These are phyloP conservation scores for Mycena floridula DNA, from an alignment of 768 basidiomycete genomes.

Conservation along the genomic window DNA sequence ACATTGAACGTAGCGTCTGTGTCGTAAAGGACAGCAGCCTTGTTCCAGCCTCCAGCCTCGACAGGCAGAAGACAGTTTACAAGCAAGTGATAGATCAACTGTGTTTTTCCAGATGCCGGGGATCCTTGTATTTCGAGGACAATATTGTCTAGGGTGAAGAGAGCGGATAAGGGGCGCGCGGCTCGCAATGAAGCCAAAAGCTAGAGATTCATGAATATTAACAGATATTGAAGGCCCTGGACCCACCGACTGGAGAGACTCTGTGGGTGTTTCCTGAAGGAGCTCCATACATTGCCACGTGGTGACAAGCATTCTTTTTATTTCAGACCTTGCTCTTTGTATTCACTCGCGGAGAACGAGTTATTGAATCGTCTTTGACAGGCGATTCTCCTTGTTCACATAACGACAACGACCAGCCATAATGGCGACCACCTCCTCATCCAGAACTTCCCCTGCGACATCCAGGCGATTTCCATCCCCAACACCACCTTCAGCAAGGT, in stretches of 20 bases:
- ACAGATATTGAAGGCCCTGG: too few species aligned
- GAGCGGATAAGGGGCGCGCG: too few species aligned
- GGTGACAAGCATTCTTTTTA: too few species aligned
- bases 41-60: slow-evolving; percentile 52
- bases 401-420: slow-evolving; percentile 6
- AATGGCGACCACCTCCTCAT: slow-evolving; percentile 42
- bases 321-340: too few species aligned
- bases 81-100: slow-evolving; percentile 64
- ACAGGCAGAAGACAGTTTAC: slow-evolving; percentile 49
- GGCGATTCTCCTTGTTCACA: slow-evolving; percentile 7
- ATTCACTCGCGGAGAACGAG: too few species aligned
- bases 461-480: slow-evolving; percentile 41
- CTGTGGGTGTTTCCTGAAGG: too few species aligned
- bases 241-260: too few species aligned
- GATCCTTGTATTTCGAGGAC: slow-evolving; percentile 79
- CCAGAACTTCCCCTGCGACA: slow-evolving; percentile 38
- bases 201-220: too few species aligned
- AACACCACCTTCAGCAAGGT: slow-evolving; percentile 51
- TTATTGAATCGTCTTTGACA: slow-evolving; percentile 5
- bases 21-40: slow-evolving; percentile 65
- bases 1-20: slow-evolving; percentile 62
- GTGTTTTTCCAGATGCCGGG: slow-evolving; percentile 71
- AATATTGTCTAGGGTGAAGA: too few species aligned
- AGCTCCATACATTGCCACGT: too few species aligned
- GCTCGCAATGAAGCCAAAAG: too few species aligned